A percentile compares a stretch with the other conserved stretches of the same genome.
Conservation (phyloP, 176 grass and related monocot species). For the Zoysia japonica region DNA sequence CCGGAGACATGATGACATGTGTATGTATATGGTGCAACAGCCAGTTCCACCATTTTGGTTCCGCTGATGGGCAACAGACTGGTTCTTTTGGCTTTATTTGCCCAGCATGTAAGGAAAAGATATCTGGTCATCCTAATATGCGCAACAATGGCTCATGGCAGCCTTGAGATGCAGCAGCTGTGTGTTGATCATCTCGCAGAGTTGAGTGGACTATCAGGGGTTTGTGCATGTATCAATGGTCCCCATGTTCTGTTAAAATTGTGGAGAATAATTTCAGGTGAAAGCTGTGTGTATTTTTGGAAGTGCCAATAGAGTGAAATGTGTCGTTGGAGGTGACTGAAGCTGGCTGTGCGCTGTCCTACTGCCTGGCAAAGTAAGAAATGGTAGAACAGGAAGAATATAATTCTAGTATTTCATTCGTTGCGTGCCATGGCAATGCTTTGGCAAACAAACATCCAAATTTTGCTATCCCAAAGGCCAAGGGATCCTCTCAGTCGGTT, state of each 20-base stretch:
- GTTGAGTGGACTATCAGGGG: slow-evolving; percentile 10
- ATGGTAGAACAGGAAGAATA: neutral
- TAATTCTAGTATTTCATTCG: neutral
- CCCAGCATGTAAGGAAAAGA: slow-evolving; percentile 70
- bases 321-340: too few species aligned
- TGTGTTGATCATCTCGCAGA: slow-evolving; percentile 6
- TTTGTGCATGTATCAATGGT: slow-evolving; percentile 9
- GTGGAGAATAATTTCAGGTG: neutral
- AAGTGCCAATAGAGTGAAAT: neutral
- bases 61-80: slow-evolving; percentile 42
- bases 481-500: neutral
- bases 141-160: slow-evolving; percentile 47
- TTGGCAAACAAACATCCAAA: neutral
- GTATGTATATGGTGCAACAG: slow-evolving; percentile 73
- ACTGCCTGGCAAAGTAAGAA: neutral
- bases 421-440: neutral
- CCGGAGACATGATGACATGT: slow-evolving; percentile 38
- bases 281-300: neutral
- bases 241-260: slow-evolving; percentile 16
- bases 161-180: slow-evolving; percentile 23
- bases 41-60: slow-evolving; percentile 69
- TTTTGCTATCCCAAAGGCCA: neutral
- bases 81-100: slow-evolving; percentile 73
- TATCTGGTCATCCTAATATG: slow-evolving; percentile 52
- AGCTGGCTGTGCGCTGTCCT: neutral